These are phyloP conservation scores for Coniosporium tulheliwenetii DNA, from an alignment of 2,329 filamentous ascomycete species.

Conservation along the genomic window DNA sequence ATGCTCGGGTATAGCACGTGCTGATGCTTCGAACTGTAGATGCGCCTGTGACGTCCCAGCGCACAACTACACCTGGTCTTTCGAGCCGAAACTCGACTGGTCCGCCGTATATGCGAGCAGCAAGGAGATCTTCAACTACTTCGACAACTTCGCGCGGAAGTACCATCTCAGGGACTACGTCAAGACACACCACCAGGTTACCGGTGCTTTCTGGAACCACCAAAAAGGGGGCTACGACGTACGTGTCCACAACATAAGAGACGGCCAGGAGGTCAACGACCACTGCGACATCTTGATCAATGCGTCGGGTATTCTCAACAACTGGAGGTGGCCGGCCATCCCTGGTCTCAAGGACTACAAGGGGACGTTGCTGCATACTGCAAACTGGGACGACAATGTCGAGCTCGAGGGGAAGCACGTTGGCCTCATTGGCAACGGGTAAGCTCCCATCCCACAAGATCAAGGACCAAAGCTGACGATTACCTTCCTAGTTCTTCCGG, in stretches of 20 bases:
- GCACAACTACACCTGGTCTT: conserved; percentile 36
- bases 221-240: conserved; percentile 19
- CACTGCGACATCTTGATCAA: conserved; percentile 33
- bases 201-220: conserved; percentile 21
- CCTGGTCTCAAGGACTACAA: conserved; percentile 35
- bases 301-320: conserved; percentile 34
- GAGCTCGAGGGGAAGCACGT: conserved; percentile 9
- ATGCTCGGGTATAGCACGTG: background rate
- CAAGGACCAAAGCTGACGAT: too few relatives aligned
- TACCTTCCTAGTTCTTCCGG: conserved; percentile 31
- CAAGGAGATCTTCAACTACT: conserved; percentile 27
- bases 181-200: conserved; percentile 16
- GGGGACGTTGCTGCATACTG: conserved; percentile 38
- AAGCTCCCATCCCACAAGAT: conserved; percentile 1
- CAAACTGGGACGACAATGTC: conserved; percentile 35
- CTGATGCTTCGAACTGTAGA: conserved; percentile 6
- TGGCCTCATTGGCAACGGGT: conserved; percentile 9
- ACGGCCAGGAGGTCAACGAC: conserved; percentile 18
- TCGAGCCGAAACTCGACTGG: conserved; percentile 30
- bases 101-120: conserved; percentile 26
- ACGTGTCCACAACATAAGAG: conserved; percentile 15
- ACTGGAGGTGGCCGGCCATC: conserved; percentile 36
- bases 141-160: conserved; percentile 24
- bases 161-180: conserved; percentile 21
- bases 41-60: conserved; percentile 36